These are phyloP conservation scores for Adansonia rubrostipa DNA, from an alignment of 441 rosid genomes.

Conservation along the genomic window DNA sequence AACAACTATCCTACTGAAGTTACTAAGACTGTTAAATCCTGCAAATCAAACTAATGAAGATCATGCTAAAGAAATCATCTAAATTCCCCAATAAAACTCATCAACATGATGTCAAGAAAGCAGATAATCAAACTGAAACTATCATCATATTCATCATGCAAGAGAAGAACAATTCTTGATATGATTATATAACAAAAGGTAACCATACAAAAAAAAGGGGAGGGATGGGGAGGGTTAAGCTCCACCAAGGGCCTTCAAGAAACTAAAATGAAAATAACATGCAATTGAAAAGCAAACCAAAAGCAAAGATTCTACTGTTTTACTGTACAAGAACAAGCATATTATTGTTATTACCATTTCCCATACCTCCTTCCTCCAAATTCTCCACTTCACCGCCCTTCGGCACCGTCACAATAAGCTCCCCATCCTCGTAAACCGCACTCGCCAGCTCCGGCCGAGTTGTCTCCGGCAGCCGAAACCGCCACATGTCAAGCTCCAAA, in stretches of 20 bases:
- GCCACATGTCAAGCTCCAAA: slow-evolving; percentile 90
- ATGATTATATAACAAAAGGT: slow-evolving; percentile 34
- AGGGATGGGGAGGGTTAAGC: neutral
- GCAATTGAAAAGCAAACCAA: slow-evolving; percentile 24
- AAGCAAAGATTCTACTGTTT: slow-evolving; percentile 18
- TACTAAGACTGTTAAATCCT: neutral
- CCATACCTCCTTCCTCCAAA: slow-evolving; percentile 56
- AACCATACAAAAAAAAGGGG: slow-evolving; percentile 10
- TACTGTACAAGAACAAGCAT: slow-evolving; percentile 89
- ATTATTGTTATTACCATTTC: slow-evolving; percentile 40
- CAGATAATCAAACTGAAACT: neutral
- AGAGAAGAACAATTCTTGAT: slow-evolving; percentile 26
- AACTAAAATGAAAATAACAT: slow-evolving; percentile 31
- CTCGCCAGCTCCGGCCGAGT: slow-evolving; percentile 91
- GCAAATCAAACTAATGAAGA: neutral
- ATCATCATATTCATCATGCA: neutral
- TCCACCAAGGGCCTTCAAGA: slow-evolving; percentile 23
- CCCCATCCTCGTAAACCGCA: slow-evolving; percentile 69
- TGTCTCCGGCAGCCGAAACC: slow-evolving; percentile 82
- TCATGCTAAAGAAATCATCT: neutral
- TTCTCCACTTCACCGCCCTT: slow-evolving; percentile 51
- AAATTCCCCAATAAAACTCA: neutral
- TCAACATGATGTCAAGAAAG: neutral
- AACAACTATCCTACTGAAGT: neutral
- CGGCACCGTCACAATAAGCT: slow-evolving; percentile 84